phyloP scores from a whole-genome alignment of 768 basidiomycete species.

The Leccinum obscurum region DNA sequence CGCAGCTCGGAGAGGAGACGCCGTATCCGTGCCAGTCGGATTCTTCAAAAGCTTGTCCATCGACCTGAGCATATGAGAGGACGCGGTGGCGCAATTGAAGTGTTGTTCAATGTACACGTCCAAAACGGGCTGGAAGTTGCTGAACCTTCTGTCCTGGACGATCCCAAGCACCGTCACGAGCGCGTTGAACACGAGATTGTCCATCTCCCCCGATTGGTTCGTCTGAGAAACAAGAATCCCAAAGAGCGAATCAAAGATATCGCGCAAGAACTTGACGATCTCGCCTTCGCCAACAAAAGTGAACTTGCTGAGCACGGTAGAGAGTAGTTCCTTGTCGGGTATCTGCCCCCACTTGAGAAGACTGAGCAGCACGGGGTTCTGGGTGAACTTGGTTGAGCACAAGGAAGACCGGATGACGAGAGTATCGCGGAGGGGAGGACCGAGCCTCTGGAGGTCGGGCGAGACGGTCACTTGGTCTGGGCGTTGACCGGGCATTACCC shows the following conservation, averaged over 20 bases:
- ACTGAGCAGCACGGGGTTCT: constrained; percentile 80
- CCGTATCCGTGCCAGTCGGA: constrained; percentile 70
- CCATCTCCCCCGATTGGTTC: constrained; percentile 78
- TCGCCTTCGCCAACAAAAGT: constrained; percentile 93
- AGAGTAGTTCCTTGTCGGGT: constrained; percentile 60
- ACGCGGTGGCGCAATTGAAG: constrained; percentile 77
- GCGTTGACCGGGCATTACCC: constrained; percentile 54
- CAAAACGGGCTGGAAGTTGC: constrained; percentile 90
- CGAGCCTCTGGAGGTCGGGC: constrained; percentile 60
- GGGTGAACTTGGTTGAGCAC: constrained; percentile 90
- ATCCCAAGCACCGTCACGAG: constrained; percentile 91
- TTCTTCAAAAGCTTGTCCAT: constrained; percentile 81
- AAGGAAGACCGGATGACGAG: constrained; percentile 84
- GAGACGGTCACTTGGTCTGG: constrained; percentile 59
- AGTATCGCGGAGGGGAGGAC: constrained; percentile 73
- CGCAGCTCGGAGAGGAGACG: constrained; percentile 79
- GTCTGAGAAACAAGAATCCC: constrained; percentile 75
- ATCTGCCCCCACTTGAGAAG: constrained; percentile 82
- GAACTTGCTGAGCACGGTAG: constrained; percentile 77
- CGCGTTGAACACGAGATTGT: constrained; percentile 85
- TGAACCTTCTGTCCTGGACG: constrained; percentile 91
- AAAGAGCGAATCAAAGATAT: constrained; percentile 93
- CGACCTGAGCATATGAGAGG: constrained; percentile 81
- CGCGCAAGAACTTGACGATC: constrained; percentile 88
- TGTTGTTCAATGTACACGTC: constrained; percentile 93